Evolutionary conservation across 352 stramenopile genomes (phyloP), one percentile per base, ranked within the genome.

Genomic region (Globisporangium perplexum): DNA sequence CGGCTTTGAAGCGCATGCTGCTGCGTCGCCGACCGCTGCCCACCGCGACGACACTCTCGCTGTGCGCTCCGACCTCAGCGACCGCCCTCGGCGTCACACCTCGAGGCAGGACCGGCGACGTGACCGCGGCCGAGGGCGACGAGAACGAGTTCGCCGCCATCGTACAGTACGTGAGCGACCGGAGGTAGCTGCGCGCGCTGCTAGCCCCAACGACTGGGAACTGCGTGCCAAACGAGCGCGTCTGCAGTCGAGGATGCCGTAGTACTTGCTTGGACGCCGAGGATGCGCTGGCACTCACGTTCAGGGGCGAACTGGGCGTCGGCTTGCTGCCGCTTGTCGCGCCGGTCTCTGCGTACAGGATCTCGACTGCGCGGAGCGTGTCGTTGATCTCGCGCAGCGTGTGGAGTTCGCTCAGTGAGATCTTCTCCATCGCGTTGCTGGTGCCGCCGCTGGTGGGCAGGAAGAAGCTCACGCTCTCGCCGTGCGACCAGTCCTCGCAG

Each of bases 111-210:
- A 76, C 70, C 22, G 55, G 17, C 17, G 56, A 50, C 7, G 57
- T 44, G 18, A 24, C 24, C 3, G 26, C n/a, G 31, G 28, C 11
- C 4, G 15, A 23, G 0, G 45, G 11, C 1, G 53, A 4, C 43
- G 41, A 51, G 10, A 69, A 51, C 7, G 38, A 53, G 3, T 50
- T 71, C 5, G 66, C 65, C 18, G 56, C 71, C 33, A 75, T 68
- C 7, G 68, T 80, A 50, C 65, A 77, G 54, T 77, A 77, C 44
- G 71, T 56, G 3, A 77, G 53, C n/a, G 68, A 68, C 3, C 60
- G 50, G 14, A 77, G 23, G n/a, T 75, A 77, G 15, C 47, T 57
- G 2, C 43, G 45, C 12, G 55, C 26, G n/a, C 39, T 41, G 0
- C 33, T 43, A 6, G 20, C n/a, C 7, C 33, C 51, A 0, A 60